phyloP scores from a whole-genome alignment of 2,329 filamentous ascomycete species.

The Byssothecium circinans region DNA sequence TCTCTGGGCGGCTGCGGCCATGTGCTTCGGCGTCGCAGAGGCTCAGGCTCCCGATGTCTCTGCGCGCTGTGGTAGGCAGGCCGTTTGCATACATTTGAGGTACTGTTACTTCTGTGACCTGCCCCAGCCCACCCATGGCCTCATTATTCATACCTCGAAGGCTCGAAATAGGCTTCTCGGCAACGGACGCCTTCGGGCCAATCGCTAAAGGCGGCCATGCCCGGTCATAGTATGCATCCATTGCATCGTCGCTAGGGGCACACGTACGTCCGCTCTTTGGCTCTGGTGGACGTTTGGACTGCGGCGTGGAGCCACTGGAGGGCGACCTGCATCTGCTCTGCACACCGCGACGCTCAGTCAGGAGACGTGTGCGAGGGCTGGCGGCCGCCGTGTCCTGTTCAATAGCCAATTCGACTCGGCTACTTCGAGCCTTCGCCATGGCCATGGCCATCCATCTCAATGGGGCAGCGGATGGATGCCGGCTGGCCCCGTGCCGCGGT shows the following conservation, averaged over 20 bases:
- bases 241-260: neutral
- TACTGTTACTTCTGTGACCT: too few relatives aligned
- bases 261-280: constrained; percentile 3
- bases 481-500: constrained; percentile 3
- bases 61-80: neutral
- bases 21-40: neutral
- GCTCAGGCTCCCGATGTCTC: neutral
- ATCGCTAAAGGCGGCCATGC: neutral
- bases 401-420: too few relatives aligned
- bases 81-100: too few relatives aligned
- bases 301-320: constrained; percentile 2
- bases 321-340: constrained; percentile 7
- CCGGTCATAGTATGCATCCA: too few relatives aligned
- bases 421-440: too few relatives aligned
- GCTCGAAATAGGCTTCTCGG: neutral
- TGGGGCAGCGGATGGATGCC: constrained; percentile 3
- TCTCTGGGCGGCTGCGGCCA: neutral
- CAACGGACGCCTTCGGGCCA: neutral
- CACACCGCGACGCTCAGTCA: constrained; percentile 7
- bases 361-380: constrained; percentile 1
- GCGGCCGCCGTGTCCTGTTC: too few relatives aligned
- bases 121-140: too few relatives aligned
- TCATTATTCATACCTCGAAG: neutral
- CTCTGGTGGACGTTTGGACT: neutral
- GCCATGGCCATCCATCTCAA: neutral